Evolutionary conservation across 2,329 filamentous ascomycete species (phyloP).

Genomic region (Madurella fahalii): DNA sequence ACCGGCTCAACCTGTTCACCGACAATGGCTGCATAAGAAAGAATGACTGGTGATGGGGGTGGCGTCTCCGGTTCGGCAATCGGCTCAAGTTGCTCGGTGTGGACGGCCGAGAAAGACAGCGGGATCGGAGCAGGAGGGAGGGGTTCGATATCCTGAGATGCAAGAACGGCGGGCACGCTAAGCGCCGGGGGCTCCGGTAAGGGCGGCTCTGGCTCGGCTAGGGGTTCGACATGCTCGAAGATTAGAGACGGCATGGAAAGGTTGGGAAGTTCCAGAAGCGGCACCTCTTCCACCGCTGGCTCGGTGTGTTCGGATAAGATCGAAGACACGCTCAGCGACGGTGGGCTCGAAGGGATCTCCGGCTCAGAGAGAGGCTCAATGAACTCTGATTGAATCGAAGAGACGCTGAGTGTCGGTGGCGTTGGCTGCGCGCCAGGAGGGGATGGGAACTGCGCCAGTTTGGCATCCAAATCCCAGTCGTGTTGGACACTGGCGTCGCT

Average conservation of each 20-base stretch:
- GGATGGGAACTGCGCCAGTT: conserved; percentile 51
- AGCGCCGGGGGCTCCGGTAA: conserved; percentile 18
- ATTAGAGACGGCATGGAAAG: conserved; percentile 13
- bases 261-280: conserved; percentile 2
- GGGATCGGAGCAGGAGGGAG: conserved; percentile 16
- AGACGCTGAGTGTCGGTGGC: conserved; percentile 39
- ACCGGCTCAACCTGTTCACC: conserved; percentile 21
- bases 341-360: conserved; percentile 23
- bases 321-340: conserved; percentile 30
- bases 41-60: conserved; percentile 15
- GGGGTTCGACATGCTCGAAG: conserved; percentile 22
- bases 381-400: conserved; percentile 41
- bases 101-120: conserved; percentile 19
- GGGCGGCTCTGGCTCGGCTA: conserved; percentile 8
- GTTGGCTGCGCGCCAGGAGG: conserved; percentile 44
- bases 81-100: conserved; percentile 25
- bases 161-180: conserved; percentile 14
- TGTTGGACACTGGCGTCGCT: conserved; percentile 52
- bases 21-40: conserved; percentile 12
- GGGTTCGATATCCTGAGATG: conserved; percentile 22
- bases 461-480: conserved; percentile 47
- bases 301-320: conserved; percentile 27
- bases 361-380: conserved; percentile 42
- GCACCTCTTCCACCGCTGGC: conserved; percentile 10
- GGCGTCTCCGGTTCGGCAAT: conserved; percentile 21